Evolutionary conservation across 2,329 filamentous ascomycete species (phyloP).

Genomic region (Anthostomella pinea): DNA sequence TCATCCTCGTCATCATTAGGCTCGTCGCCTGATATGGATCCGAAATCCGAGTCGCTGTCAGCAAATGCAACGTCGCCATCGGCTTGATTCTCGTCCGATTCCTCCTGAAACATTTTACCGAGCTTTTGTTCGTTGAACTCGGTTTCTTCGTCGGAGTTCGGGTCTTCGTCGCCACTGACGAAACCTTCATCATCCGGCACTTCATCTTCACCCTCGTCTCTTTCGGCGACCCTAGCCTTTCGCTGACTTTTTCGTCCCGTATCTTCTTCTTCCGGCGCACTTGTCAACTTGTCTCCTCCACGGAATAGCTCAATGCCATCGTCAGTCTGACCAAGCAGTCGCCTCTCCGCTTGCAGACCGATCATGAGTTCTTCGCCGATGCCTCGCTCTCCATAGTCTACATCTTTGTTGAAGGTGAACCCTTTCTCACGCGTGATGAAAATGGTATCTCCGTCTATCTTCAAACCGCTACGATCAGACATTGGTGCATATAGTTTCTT

Average conservation of each 20-base stretch:
- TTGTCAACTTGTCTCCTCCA: conserved; percentile 66
- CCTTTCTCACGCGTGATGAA: conserved; percentile 75
- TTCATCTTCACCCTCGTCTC: conserved; percentile 51
- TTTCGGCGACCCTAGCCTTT: conserved; percentile 55
- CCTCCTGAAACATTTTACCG: conserved; percentile 58
- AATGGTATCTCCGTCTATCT: conserved; percentile 95
- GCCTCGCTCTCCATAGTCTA: conserved; percentile 72
- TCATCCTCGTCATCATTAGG: conserved; percentile 36
- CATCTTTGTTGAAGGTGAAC: conserved; percentile 70
- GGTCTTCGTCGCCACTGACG: conserved; percentile 51
- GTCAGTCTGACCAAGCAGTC: conserved; percentile 76
- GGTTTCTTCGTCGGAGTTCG: conserved; percentile 45
- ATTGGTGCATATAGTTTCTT: conserved; percentile 96
- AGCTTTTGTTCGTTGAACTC: conserved; percentile 60
- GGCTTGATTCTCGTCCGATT: conserved; percentile 45
- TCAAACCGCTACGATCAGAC: conserved; percentile 93
- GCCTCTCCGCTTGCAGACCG: conserved; percentile 78
- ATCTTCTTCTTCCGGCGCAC: conserved; percentile 57
- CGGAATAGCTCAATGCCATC: conserved; percentile 83
- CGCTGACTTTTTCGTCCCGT: conserved; percentile 59
- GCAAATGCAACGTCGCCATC: conserved; percentile 80
- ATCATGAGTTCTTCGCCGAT: conserved; percentile 94
- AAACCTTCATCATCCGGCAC: conserved; percentile 50
- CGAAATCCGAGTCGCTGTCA: conserved; percentile 94
- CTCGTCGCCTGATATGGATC: conserved; percentile 69